Conservation (phyloP, 2,329 filamentous ascomycete species). For the Stachybotrys echinatus region DNA sequence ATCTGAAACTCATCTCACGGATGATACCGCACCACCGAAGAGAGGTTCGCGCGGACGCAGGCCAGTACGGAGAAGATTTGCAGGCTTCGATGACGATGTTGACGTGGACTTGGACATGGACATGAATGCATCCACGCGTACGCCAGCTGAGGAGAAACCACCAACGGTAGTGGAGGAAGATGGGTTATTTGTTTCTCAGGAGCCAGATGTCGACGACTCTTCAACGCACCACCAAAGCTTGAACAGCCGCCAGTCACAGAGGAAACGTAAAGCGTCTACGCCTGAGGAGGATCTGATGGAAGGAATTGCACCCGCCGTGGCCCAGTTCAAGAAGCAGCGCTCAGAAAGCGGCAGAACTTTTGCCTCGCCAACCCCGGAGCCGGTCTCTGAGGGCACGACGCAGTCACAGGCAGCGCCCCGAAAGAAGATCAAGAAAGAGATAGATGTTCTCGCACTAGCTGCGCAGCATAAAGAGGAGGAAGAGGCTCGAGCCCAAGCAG, state of each 20-base stretch:
- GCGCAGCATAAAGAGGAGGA: conserved; percentile 58
- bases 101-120: conserved; percentile 28
- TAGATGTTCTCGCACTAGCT: conserved; percentile 65
- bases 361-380: conserved; percentile 18
- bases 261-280: conserved; percentile 41
- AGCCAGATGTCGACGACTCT: conserved; percentile 16
- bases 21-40: conserved; percentile 2
- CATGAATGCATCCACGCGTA: conserved; percentile 16
- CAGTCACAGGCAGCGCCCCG: conserved; percentile 19
- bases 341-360: conserved; percentile 53
- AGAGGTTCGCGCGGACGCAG: conserved; percentile 21
- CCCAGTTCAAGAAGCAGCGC: conserved; percentile 73
- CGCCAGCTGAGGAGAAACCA: conserved; percentile 4
- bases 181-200: conserved; percentile 54
- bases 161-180: conserved; percentile 27
- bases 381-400: conserved; percentile 13
- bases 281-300: conserved; percentile 58
- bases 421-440: conserved; percentile 52
- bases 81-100: conserved; percentile 57
- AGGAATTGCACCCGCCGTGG: conserved; percentile 68
- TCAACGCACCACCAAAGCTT: conserved; percentile 13
- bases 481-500: conserved; percentile 54
- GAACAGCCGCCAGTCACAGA: conserved; percentile 20
- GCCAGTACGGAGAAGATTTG: conserved; percentile 56
- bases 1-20: conserved; percentile 15